Conservation (phyloP, 768 basidiomycete species). For the Pulveroboletus sp. region DNA sequence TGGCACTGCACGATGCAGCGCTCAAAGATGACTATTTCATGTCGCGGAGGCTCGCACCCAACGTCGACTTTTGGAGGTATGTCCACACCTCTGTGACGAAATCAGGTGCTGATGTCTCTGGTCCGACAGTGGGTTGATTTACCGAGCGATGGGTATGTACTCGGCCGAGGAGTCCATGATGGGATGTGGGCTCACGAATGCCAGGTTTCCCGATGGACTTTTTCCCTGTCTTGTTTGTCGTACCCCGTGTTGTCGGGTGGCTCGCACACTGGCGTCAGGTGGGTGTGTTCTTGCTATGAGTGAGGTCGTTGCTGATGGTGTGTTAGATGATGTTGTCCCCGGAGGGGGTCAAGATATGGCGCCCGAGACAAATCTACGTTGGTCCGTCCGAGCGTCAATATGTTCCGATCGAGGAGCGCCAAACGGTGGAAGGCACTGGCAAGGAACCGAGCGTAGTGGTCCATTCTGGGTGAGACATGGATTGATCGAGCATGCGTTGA, state of each 20-base stretch:
- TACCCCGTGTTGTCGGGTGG: constrained; percentile 92
- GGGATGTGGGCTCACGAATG: background rate
- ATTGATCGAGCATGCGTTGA: background rate
- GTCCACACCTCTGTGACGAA: background rate
- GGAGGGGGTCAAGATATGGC: constrained; percentile 91
- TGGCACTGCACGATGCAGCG: constrained; percentile 82
- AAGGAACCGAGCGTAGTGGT: constrained; percentile 59
- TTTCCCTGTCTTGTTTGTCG: constrained; percentile 90
- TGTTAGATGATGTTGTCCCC: constrained; percentile 87
- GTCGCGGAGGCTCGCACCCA: constrained; percentile 76
- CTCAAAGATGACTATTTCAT: constrained; percentile 91
- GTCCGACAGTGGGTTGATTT: constrained; percentile 68
- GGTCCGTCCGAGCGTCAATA: constrained; percentile 74
- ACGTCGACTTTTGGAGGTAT: constrained; percentile 83
- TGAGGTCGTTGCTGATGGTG: constrained; percentile 3
- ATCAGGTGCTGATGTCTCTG: background rate
- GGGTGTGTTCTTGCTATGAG: constrained; percentile 6
- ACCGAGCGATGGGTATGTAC: constrained; percentile 80
- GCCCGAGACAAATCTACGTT: constrained; percentile 82
- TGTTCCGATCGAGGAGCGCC: constrained; percentile 58
- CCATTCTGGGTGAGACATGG: constrained; percentile 73
- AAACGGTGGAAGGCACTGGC: constrained; percentile 47
- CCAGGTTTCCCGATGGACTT: constrained; percentile 89
- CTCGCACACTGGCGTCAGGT: constrained; percentile 90
- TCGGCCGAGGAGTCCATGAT: background rate